Evolutionary conservation across 768 basidiomycete species (phyloP).

Genomic region (Auriscalpium orientale): DNA sequence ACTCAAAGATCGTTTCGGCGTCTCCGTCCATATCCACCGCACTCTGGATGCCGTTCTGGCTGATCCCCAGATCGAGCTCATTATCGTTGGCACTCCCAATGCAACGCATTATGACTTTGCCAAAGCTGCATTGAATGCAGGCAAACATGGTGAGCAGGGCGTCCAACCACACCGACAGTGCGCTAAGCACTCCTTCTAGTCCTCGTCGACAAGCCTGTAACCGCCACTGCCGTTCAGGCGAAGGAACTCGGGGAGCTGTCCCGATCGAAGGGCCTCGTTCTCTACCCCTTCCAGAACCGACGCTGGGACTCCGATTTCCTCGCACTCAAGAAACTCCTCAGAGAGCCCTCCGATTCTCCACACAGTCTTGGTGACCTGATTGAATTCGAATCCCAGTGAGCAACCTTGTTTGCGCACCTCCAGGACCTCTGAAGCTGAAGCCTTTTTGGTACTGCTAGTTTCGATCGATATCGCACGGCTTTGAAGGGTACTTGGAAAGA

Average conservation of each 20-base stretch:
- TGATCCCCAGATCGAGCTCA: conserved; percentile 58
- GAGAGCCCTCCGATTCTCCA: conserved; percentile 41
- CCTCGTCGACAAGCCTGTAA: conserved; percentile 75
- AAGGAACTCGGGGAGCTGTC: conserved; percentile 54
- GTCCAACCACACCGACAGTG: not conserved
- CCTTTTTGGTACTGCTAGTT: conserved; percentile 32
- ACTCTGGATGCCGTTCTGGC: conserved; percentile 52
- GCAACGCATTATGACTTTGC: conserved; percentile 64
- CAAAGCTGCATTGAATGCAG: conserved; percentile 57
- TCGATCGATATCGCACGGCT: conserved; percentile 63
- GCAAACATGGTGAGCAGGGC: conserved; percentile 55
- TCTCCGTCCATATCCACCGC: conserved; percentile 46
- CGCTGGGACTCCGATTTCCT: conserved; percentile 78
- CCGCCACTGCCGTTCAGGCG: conserved; percentile 52
- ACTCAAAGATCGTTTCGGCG: conserved; percentile 58
- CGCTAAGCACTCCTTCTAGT: conserved; percentile 31
- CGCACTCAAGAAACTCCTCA: conserved; percentile 51
- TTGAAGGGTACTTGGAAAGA: conserved; percentile 81
- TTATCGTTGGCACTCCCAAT: conserved; percentile 67
- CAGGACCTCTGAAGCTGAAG: not conserved
- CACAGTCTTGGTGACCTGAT: conserved; percentile 52
- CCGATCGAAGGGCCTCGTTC: conserved; percentile 46
- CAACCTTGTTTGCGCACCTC: not conserved
- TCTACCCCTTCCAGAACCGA: conserved; percentile 70
- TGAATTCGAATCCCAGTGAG: conserved; percentile 74